Evolutionary conservation across 331 rosid species (phyloP), one percentile per base, ranked within the genome.

Genomic region (Rosa hybrid): DNA sequence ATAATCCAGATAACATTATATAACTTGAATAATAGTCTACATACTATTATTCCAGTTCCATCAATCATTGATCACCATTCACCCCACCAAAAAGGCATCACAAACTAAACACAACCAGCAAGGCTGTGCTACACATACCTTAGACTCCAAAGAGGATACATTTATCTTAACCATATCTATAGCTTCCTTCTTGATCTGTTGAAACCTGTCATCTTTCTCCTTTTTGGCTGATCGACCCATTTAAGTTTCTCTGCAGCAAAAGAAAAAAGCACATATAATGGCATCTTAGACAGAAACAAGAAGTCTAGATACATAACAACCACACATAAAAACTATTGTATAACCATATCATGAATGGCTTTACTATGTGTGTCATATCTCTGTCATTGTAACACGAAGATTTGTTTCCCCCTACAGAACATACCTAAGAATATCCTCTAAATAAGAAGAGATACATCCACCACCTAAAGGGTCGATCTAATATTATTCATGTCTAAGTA

Each of bases 201-300:
- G 94, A 90, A 92, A 93, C 88, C 93, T 88, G 81, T 87, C 88
- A 81, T 96, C 94, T 75, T 88, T 89, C 90, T 95, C 99, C 90
- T 93, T 90, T 87, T 90, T 93, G 72, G 92, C 99, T 71, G 97
- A 90, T 81, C 87, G 77, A 83, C 99, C 92, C 97, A 80, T 96
- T 96, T 81, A 96, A 90, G 83, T 96, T 92, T 84, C 99, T 93
- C 99, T 96, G 90, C 68, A 75, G 85, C 51, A 86, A 67, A 77
- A 84, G 8, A 14, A 81, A 79, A 74, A 68, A 84, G 79, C 83
- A 74, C 77, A 88, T 21, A 75, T 60, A 85, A 83, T 79, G 64
- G 78, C 68, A 76, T 82, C 49, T 68, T 67, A 49, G 39, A 60
- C 23, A 67, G 45, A 80, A 64, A 75, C 27, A 79, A 54, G n/a